Evolutionary conservation across 73 alveolate genomes (phyloP).

Genomic region (Tetrahymena malaccensis): DNA sequence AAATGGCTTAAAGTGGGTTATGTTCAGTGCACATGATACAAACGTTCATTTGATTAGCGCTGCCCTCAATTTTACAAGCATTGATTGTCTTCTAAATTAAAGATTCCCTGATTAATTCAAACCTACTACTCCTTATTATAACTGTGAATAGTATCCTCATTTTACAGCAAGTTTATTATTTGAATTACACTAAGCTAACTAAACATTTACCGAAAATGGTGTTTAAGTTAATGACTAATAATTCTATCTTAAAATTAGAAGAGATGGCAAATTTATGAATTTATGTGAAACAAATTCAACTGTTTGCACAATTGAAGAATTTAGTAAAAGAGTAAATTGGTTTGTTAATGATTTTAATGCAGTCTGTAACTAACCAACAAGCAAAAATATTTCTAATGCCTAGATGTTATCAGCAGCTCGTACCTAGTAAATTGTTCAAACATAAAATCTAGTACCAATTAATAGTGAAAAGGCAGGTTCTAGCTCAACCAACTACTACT

Average conservation of each 20-base stretch:
- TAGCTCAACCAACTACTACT: neutral
- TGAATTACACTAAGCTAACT: neutral
- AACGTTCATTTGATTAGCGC: neutral
- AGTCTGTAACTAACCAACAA: neutral
- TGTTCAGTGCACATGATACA: neutral
- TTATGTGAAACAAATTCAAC: neutral
- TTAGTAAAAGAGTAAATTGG: neutral
- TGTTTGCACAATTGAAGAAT: neutral
- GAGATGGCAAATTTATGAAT: neutral
- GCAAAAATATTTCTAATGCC: neutral
- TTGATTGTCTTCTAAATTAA: neutral
- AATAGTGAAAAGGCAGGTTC: neutral
- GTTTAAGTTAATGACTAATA: neutral
- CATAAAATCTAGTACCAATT: neutral
- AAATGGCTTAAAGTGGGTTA: neutral
- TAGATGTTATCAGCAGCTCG: neutral
- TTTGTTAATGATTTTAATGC: neutral
- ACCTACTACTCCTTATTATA: neutral
- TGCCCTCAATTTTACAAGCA: neutral
- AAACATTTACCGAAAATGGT: neutral
- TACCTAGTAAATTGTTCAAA: neutral
- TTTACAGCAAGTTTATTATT: neutral
- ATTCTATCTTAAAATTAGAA: neutral
- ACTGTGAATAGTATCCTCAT: neutral
- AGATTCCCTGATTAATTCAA: neutral